Evolutionary conservation across 2,329 filamentous ascomycete genomes (phyloP).

Genomic region (Epichloe sylvatica): DNA sequence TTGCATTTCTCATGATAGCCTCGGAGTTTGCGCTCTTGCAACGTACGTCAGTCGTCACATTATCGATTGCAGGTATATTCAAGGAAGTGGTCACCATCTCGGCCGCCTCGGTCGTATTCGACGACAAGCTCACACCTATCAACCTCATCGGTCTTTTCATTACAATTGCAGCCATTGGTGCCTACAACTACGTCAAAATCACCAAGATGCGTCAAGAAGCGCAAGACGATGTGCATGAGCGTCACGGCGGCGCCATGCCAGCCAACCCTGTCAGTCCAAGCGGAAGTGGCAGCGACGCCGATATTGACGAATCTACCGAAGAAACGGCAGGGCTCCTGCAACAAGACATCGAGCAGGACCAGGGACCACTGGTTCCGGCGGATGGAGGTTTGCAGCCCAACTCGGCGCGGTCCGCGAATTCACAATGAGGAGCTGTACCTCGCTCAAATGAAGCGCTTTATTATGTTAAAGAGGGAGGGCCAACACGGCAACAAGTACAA

Average conservation of each 20-base stretch:
- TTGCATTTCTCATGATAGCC: conserved; percentile 93
- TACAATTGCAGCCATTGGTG: conserved; percentile 72
- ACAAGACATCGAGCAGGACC: conserved; percentile 22
- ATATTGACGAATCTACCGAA: conserved; percentile 29
- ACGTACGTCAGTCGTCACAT: conserved; percentile 86
- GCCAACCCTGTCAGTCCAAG: conserved; percentile 23
- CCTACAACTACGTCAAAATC: conserved; percentile 94
- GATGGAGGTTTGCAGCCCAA: conserved; percentile 25
- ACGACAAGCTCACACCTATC: conserved; percentile 73
- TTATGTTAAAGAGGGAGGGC: background rate
- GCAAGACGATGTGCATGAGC: conserved; percentile 33
- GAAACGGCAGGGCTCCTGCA: conserved; percentile 33
- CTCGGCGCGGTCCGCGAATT: background rate
- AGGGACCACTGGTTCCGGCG: conserved; percentile 23
- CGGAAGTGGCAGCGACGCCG: conserved; percentile 27
- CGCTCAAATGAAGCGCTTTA: background rate
- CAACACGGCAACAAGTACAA: background rate
- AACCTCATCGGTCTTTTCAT: conserved; percentile 80
- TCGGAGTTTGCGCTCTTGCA: conserved; percentile 92
- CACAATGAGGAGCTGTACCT: background rate
- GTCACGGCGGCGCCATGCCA: conserved; percentile 21
- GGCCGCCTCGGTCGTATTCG: conserved; percentile 74
- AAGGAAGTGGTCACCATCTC: conserved; percentile 96
- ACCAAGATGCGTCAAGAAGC: conserved; percentile 74
- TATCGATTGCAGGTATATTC: conserved; percentile 95